Evolutionary conservation across 176 grass and related monocot genomes (phyloP).

Genomic region (Poa annua): DNA sequence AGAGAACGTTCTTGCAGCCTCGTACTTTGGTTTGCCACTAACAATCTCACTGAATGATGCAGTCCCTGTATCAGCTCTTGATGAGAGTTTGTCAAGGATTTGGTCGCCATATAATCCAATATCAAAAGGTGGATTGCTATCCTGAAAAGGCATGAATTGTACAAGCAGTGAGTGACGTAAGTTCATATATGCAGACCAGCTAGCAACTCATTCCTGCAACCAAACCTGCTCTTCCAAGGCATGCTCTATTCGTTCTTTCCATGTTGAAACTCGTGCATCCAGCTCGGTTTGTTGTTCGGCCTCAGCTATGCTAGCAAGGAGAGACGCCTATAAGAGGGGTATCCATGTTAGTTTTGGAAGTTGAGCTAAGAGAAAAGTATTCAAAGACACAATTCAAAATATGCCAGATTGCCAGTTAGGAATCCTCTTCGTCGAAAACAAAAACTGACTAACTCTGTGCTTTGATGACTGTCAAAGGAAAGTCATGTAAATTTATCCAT

Average conservation of each 20-base stretch:
- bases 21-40: conserved; percentile 62
- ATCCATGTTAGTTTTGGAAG: conserved; percentile 26
- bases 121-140: conserved; percentile 88
- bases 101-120: conserved; percentile 85
- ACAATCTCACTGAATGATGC: conserved; percentile 80
- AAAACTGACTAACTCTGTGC: neutral
- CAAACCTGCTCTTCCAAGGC: conserved; percentile 89
- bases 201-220: conserved; percentile 31
- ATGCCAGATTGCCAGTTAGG: neutral
- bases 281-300: conserved; percentile 84
- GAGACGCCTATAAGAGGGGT: conserved; percentile 51
- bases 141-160: conserved; percentile 53
- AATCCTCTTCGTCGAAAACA: conserved; percentile 1
- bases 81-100: conserved; percentile 69
- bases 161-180: conserved; percentile 29
- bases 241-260: conserved; percentile 87
- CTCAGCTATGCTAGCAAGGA: conserved; percentile 86
- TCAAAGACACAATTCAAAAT: conserved; percentile 2
- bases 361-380: neutral
- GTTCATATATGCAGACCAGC: conserved; percentile 10
- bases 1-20: conserved; percentile 93
- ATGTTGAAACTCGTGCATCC: conserved; percentile 91
- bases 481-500: neutral
- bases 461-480: neutral
- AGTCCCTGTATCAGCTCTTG: conserved; percentile 48